Evolutionary conservation across 164 flowering plant species (phyloP).

Genomic region (Protea cynaroides): DNA sequence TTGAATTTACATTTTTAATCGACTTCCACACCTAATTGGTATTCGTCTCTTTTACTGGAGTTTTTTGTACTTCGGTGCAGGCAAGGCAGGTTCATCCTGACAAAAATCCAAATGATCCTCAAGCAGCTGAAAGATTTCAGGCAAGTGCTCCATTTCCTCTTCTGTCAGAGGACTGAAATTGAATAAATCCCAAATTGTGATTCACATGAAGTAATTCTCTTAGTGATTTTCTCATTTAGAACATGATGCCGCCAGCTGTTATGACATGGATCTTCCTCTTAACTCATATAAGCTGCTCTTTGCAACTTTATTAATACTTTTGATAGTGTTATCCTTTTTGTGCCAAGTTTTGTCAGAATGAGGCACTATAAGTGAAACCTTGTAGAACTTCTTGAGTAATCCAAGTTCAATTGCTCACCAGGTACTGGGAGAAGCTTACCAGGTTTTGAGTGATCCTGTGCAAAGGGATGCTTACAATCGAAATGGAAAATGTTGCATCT

Average conservation of each 20-base stretch:
- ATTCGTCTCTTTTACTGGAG: not conserved
- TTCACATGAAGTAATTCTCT: not conserved
- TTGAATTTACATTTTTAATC: not conserved
- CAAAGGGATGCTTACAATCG: constrained; percentile 77
- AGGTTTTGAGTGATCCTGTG: constrained; percentile 78
- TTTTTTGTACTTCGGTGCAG: constrained; percentile 27
- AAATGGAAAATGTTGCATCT: constrained; percentile 63
- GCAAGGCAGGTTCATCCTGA: constrained; percentile 96
- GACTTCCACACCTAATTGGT: too few relatives aligned
- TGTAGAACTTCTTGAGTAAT: not conserved
- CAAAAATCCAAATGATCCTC: constrained; percentile 84
- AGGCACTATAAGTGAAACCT: not conserved
- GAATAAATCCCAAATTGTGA: not conserved
- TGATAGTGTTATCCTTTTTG: too few relatives aligned
- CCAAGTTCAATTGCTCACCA: constrained; percentile 16
- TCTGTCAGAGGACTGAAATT: not conserved
- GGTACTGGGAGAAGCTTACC: constrained; percentile 95
- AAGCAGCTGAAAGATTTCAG: constrained; percentile 88
- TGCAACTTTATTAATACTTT: not conserved
- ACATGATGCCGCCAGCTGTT: not conserved
- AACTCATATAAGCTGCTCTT: not conserved
- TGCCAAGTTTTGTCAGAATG: not conserved
- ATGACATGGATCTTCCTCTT: not conserved
- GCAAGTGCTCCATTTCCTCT: constrained; percentile 23
- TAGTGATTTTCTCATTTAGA: not conserved